Base-by-base conservation (phyloP, 495 filamentous ascomycete genomes). In the Xylaria palmicola region DNA sequence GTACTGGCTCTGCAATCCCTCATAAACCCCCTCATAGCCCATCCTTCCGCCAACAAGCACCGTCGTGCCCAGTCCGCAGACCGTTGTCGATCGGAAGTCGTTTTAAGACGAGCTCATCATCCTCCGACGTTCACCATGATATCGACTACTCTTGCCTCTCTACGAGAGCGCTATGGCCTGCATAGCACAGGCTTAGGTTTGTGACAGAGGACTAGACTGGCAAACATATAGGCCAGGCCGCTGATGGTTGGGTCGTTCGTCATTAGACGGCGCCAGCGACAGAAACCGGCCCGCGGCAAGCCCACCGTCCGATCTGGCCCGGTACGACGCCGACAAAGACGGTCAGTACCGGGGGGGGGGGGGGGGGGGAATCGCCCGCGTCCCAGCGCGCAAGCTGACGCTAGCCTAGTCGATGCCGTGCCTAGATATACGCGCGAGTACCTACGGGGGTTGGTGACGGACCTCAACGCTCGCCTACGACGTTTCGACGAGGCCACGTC, bases 381-480 rank as follows among this genome's bases (percentile, higher is more conserved):
- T 26, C 30, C 10, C 6, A 24, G 32, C 9, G 5, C 2, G 1
- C 4, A 4, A 22, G 15, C 9, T 29, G 13, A 54, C 51, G 17
- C 24, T 8, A 50, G 6, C 22, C n/a, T 13, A 59, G 56, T 26
- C 20, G n/a, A 43, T 12, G 1, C 22, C 15, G 36, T 59, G 4
- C 56, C 56, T 17, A n/a, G 29, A 1, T 59, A 59, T 19, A 59
- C 56, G 36, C 56, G 56, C n/a, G 56, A 59, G 26, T 39, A 59
- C 47, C 47, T 59, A 12, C n/a, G 19, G 4, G 13, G 17, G 17
- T 36, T 59, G n/a, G 24, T 47, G 5, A 12, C 4, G 13, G 34
- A 5, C 45, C 4, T 59, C 19, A 17, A 43, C 5, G 3, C 26
- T 36, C 56, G 36, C 13, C n/a, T 59, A 12, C 20, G 15, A 8